phyloP scores from a whole-genome alignment of 2,329 filamentous ascomycete genomes.

The Cercospora zeae-maydis region DNA sequence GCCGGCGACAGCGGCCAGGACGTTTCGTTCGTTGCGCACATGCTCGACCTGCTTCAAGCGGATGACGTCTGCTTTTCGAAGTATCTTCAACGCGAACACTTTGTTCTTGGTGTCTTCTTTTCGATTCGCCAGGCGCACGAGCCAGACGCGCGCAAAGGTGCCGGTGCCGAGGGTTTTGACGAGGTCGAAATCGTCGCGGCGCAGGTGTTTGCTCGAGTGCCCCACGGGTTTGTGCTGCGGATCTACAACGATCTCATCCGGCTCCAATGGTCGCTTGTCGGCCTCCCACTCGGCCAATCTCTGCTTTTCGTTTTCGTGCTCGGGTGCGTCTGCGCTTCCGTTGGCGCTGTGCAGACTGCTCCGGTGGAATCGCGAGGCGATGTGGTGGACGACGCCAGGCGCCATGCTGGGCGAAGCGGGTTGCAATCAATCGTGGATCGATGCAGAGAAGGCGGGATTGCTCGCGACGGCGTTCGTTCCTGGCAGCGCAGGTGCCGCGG shows the following conservation, averaged over 20 bases:
- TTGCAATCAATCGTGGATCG: neutral
- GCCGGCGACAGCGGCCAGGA: constrained; percentile 72
- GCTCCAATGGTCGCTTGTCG: constrained; percentile 43
- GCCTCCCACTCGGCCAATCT: constrained; percentile 47
- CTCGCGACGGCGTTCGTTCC: neutral
- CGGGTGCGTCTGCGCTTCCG: constrained; percentile 24
- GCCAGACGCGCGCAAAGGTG: constrained; percentile 75
- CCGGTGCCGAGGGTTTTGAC: constrained; percentile 75
- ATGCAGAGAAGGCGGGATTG: neutral
- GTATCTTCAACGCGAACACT: constrained; percentile 78
- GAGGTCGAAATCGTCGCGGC: constrained; percentile 63
- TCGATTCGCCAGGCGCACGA: constrained; percentile 61
- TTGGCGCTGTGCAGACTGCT: constrained; percentile 30
- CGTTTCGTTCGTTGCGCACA: constrained; percentile 75
- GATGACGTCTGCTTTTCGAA: constrained; percentile 66
- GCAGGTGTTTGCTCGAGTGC: constrained; percentile 46
- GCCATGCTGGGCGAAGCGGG: constrained; percentile 27
- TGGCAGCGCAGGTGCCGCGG: neutral
- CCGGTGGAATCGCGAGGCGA: constrained; percentile 37
- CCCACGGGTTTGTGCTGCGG: constrained; percentile 46
- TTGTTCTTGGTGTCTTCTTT: constrained; percentile 43
- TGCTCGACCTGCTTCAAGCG: constrained; percentile 83
- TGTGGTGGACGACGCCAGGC: constrained; percentile 35
- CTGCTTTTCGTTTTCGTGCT: constrained; percentile 48
- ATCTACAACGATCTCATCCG: constrained; percentile 43